Evolutionary conservation across 1,139 yeast species (phyloP), one percentile per base, ranked within the genome.

Genomic region (Diutina neorugosa): DNA sequence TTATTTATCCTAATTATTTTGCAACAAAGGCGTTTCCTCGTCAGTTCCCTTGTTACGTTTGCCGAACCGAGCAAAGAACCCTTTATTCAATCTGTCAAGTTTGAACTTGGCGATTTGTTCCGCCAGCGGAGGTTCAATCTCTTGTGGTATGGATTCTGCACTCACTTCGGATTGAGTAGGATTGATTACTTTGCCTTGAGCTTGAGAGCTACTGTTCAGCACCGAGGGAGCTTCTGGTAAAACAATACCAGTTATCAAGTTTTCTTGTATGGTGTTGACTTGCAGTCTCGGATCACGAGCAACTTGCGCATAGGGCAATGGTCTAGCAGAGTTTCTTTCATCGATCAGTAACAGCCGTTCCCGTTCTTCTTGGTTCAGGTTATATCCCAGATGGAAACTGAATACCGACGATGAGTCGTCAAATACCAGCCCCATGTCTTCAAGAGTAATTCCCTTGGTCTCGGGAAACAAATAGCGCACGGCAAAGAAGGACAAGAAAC

Each of bases 361-460:
- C 9, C 50, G 50, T 9, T 46, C 50, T 2, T 46, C 50, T 11
- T 16, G 41, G 12, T 12, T 21, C 46, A 23, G 34, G n/a, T 46
- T 46, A 18, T 46, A 46, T 4, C 50, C 50, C 40, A 27, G 41
- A 18, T 46, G 50, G 31, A 46, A 46, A 18, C 23, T 16, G 21
- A 46, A 46, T 19, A 52, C 59, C 20, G 55, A 4, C 55, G 54
- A 44, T 63, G 64, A 51, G 53, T 65, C 68, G 54, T 65, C 68
- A 52, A 65, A 65, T 2, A 65, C 65, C n/a, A 65, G 62, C 16
- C 67, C 96, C 86, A 90, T 89, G 55, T 90, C 96, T 65, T 90
- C 97, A 56, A 90, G 74, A 46, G 86, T 82, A 50, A 89, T 80
- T 6, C 96, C 97, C 63, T 86, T 89, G 0, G 97, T 90, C 65